Conservation (phyloP, 179 eudicot genomes). For the Heliamphora ciliata region DNA sequence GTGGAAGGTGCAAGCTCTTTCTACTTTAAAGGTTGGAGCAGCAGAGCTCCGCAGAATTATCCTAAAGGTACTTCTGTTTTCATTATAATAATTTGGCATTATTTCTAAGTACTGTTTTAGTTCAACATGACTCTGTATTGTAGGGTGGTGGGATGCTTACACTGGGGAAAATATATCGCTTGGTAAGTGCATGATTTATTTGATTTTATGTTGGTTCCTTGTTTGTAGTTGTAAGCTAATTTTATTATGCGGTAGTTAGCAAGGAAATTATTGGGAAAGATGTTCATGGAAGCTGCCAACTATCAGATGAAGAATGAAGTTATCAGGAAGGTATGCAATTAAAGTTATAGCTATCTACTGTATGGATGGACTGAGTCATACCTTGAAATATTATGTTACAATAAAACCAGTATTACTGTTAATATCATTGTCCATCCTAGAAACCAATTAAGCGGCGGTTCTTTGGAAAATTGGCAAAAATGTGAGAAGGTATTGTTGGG, state of each 20-base stretch:
- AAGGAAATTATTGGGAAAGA: conserved; percentile 46
- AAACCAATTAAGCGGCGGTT: background rate
- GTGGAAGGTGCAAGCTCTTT: conserved; percentile 47
- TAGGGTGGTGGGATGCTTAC: conserved; percentile 81
- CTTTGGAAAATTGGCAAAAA: background rate
- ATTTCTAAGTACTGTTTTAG: background rate
- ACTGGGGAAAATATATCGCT: conserved; percentile 45
- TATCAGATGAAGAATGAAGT: conserved; percentile 54
- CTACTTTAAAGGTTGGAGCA: conserved; percentile 58
- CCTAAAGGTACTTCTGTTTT: conserved; percentile 52
- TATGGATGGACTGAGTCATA: conserved; percentile 2
- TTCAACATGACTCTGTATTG: conserved; percentile 18
- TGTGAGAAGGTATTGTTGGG: background rate
- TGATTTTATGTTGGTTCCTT: conserved; percentile 12
- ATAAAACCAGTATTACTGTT: conserved; percentile 1
- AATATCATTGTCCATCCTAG: background rate
- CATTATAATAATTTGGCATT: conserved; percentile 6
- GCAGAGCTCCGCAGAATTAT: conserved; percentile 49
- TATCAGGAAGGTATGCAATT: conserved; percentile 52
- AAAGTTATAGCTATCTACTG: background rate
- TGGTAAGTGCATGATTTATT: conserved; percentile 37
- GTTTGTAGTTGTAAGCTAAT: conserved; percentile 14
- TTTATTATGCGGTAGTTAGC: conserved; percentile 42
- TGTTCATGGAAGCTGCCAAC: conserved; percentile 62
- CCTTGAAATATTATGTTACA: background rate